Base-by-base conservation (phyloP, 192 early-diverging fungal genomes). In the Mortierella claussenii region DNA sequence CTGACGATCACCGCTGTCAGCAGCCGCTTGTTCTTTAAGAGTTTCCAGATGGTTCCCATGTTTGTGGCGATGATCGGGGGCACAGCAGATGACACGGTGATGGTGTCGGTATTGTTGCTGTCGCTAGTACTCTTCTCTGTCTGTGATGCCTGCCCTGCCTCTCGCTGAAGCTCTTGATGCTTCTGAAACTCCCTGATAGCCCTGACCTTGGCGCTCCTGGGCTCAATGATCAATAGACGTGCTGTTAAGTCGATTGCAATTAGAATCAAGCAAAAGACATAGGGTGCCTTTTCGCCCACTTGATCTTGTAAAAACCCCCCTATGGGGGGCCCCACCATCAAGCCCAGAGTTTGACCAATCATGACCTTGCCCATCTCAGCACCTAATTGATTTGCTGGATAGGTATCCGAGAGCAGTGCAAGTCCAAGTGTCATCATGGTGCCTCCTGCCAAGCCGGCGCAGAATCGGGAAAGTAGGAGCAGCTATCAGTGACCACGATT, bases 301-400 rank as follows among this genome's bases (percentile, higher is more conserved):
- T 80, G 49, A 23, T 75, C 71, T 23, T 80, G 76, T 2, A 84
- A 43, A 23, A 73, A 49, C 47, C 83, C 76, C 12, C 76, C 83
- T 21, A 78, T 20, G 17, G 83, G 83, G 30, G 81, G 71, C 33
- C 83, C 83, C 10, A 59, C 74, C 47, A 81, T 65, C 59, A 84
- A 59, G 11, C 83, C 83, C 10, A 81, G 28, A 2, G 80, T 65
- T 55, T 81, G 81, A 28, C 74, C 79, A 20, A 79, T 57, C 58
- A 81, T 60, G 36, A 81, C 65, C 46, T 81, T 81, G 9, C 83
- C 83, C 80, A 81, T 84, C 46, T 84, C 69, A 3, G 62, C 40
- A 34, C 80, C 83, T 13, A 68, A 45, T 44, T 71, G 60, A 32
- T 76, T 76, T 30, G 58, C 51, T 18, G 81, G 81, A 33, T 68